A percentile compares a stretch with the other conserved stretches of the same genome.
Evolutionary conservation across 2,329 filamentous ascomycete genomes (phyloP).

Genomic region (Penicillium sp.): DNA sequence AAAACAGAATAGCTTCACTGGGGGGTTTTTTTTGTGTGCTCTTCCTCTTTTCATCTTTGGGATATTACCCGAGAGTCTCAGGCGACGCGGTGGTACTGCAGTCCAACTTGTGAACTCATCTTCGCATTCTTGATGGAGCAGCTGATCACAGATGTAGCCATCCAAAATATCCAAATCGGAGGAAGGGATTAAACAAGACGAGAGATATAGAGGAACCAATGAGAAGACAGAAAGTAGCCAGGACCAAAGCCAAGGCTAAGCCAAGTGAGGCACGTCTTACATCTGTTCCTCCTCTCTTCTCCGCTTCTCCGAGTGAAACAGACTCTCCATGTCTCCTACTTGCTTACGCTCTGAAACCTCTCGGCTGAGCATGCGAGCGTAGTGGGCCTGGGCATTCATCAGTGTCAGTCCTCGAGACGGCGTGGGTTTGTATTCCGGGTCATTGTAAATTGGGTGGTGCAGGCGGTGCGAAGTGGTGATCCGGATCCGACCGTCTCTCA

Average conservation of each 20-base stretch:
- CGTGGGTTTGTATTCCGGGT: conserved; percentile 33
- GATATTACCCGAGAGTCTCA: conserved; percentile 2
- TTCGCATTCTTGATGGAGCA: conserved; percentile 1
- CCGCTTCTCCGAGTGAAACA: conserved; percentile 59
- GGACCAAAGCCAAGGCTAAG: background rate
- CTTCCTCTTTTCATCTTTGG: conserved; percentile 2
- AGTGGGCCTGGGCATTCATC: conserved; percentile 57
- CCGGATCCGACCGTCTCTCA: conserved; percentile 66
- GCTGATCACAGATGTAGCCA: background rate
- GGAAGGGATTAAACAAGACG: background rate
- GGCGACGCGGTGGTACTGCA: background rate
- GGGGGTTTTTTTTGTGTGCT: conserved; percentile 4
- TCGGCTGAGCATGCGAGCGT: conserved; percentile 67
- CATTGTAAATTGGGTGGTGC: conserved; percentile 41
- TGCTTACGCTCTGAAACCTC: conserved; percentile 86
- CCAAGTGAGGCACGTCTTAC: conserved; percentile 9
- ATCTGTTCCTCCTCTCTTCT: conserved; percentile 21
- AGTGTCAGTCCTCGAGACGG: conserved; percentile 54
- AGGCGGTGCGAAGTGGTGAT: conserved; percentile 44
- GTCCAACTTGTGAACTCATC: background rate
- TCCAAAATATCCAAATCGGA: background rate
- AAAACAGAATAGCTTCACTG: conserved; percentile 6
- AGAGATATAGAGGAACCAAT: background rate
- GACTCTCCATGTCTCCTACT: conserved; percentile 80
- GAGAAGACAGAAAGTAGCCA: background rate